Evolutionary conservation across 768 basidiomycete genomes (phyloP).

Genomic region (Mycena vulgaris): DNA sequence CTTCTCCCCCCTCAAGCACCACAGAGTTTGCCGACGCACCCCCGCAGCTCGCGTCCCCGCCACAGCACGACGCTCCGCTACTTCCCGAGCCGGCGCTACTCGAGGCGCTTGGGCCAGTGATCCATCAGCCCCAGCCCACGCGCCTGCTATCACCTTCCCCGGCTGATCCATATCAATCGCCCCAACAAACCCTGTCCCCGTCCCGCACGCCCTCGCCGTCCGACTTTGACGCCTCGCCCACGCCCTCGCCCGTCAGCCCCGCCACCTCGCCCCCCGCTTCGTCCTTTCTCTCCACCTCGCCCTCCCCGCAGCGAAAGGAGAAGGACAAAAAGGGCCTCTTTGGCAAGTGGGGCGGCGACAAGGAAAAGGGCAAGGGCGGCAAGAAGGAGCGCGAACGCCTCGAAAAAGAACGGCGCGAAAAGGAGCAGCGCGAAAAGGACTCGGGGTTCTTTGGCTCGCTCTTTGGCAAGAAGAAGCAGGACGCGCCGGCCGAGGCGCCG

Average conservation of each 20-base stretch:
- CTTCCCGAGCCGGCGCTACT: constrained; percentile 48
- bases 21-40: constrained; percentile 37
- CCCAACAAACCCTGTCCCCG: constrained; percentile 49
- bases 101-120: constrained; percentile 56
- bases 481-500: constrained; percentile 57
- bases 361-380: constrained; percentile 55
- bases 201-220: constrained; percentile 75
- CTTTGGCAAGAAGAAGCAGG: constrained; percentile 93
- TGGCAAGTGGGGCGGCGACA: constrained; percentile 70
- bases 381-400: constrained; percentile 61
- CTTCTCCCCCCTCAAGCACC: constrained; percentile 45
- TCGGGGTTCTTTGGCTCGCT: constrained; percentile 92
- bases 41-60: constrained; percentile 7
- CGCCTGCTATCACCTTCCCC: constrained; percentile 58
- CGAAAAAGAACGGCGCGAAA: constrained; percentile 64
- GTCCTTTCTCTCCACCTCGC: constrained; percentile 50
- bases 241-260: constrained; percentile 42
- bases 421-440: constrained; percentile 70
- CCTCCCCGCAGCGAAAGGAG: constrained; percentile 69
- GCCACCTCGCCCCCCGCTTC: constrained; percentile 51
- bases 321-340: constrained; percentile 80
- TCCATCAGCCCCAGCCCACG: constrained; percentile 81
- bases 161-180: constrained; percentile 50
- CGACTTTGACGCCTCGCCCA: constrained; percentile 50
- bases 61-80: constrained; percentile 30